Base-by-base conservation (phyloP, 2,329 filamentous ascomycete species). In the Cryphonectria radicalis region DNA sequence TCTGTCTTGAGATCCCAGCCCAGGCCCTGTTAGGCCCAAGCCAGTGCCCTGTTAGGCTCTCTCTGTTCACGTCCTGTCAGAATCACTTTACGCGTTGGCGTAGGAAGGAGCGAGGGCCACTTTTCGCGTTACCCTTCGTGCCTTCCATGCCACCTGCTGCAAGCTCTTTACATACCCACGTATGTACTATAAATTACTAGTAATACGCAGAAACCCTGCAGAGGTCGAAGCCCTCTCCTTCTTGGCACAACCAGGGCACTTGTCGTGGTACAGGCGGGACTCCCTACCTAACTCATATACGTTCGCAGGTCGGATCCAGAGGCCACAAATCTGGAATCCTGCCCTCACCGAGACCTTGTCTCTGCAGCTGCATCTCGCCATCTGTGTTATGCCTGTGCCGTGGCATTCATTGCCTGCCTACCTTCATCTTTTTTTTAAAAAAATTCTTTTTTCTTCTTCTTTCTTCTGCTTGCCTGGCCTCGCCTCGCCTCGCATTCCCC, bases 71-170 rank as follows among this genome's bases (percentile, higher is more conserved):
- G 32, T 32, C 32, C 32, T 32, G 32, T 32, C 32, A 32, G 32
- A 28, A 46, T 28, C 62, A 64, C 62, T 64, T 32, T 64, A 64
- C 62, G 37, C 62, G 60, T 43, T 40, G 60, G 35, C 60, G 60
- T 28, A 11, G 60, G 35, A 40, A 63, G 37, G n/a, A 32, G n/a
- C 55, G 25, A 32, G 14, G 22, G 22, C 22, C 22, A 17, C 13
- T 7, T 7, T 14, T 59, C 55, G 55, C 55, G 55, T 59, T 59
- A 32, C 25, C 32, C 32, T 32, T 32, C 32, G 32, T 32, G 32
- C 55, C 28, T 35, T 14, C 55, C 53, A 32, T 17, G 53, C 25
- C 25, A 28, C 4, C 55, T 59, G 25, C 55, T 59, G 55, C 55
- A 59, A 32, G 55, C 55, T 59, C 55, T 59, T 59, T 59, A 32